Percentiles rank a stretch among this genome's conserved stretches.
phyloP scores from a whole-genome alignment of 768 basidiomycete genomes.

The Suillus americanus region DNA sequence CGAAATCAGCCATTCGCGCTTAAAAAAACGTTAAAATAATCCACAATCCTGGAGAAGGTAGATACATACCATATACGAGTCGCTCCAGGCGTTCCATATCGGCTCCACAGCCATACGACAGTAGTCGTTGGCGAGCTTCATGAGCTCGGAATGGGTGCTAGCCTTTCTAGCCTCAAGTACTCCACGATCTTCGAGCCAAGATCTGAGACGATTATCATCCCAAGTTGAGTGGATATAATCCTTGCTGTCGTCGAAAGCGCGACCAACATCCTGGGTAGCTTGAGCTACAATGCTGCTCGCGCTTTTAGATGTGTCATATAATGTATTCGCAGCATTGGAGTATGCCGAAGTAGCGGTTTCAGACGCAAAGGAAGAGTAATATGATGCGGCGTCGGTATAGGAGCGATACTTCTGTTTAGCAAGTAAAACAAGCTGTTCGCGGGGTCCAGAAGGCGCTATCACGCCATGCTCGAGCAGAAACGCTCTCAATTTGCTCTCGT shows the following conservation, averaged over 20 bases:
- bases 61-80: constrained; percentile 69
- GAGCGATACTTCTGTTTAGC: constrained; percentile 70
- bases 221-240: constrained; percentile 91
- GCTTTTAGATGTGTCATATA: constrained; percentile 39
- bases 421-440: constrained; percentile 76
- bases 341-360: constrained; percentile 49
- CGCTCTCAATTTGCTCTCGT: constrained; percentile 77
- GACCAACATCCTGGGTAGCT: constrained; percentile 50
- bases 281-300: constrained; percentile 45
- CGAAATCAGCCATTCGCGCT: constrained; percentile 83
- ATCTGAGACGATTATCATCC: constrained; percentile 74
- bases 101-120: constrained; percentile 65
- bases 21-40: neutral
- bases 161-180: constrained; percentile 60
- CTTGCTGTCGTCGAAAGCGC: constrained; percentile 65
- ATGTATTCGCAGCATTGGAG: constrained; percentile 40
- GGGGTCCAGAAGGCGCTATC: constrained; percentile 74
- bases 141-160: constrained; percentile 61
- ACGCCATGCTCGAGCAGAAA: constrained; percentile 88
- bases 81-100: constrained; percentile 84
- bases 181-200: constrained; percentile 74
- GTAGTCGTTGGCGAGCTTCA: constrained; percentile 64
- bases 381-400: constrained; percentile 60
- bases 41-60: neutral
- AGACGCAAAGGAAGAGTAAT: constrained; percentile 50